Conservation (phyloP, 371 early-diverging fungal genomes). For the Mucor lusitanicus region DNA sequence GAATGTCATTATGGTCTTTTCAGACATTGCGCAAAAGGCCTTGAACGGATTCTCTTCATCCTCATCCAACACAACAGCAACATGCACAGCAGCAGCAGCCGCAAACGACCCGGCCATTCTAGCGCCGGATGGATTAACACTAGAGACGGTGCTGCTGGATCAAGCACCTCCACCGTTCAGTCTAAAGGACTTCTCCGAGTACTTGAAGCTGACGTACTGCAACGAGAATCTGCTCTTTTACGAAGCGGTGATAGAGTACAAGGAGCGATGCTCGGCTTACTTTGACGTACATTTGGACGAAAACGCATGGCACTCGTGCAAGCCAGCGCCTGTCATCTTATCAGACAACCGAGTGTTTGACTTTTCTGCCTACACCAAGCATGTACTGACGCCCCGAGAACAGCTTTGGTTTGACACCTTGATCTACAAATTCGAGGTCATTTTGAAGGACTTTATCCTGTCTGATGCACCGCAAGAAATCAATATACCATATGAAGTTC, state of each 20-base stretch:
- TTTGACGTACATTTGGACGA: not conserved
- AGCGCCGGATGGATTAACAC: constrained; percentile 32
- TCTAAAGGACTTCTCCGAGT: constrained; percentile 36
- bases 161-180: constrained; percentile 32
- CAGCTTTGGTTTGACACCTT: constrained; percentile 26
- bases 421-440: constrained; percentile 31
- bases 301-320: not conserved
- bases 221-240: constrained; percentile 41
- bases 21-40: constrained; percentile 16
- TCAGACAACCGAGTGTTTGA: constrained; percentile 14
- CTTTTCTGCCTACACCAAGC: constrained; percentile 8
- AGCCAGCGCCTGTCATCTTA: not conserved
- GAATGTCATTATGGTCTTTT: constrained; percentile 12
- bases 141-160: constrained; percentile 38
- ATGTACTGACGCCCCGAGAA: constrained; percentile 22
- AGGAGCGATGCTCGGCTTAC: constrained; percentile 12
- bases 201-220: constrained; percentile 39
- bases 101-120: not conserved
- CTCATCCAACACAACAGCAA: no score
- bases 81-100: not conserved
- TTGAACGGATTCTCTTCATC: constrained; percentile 5
- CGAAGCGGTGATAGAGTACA: constrained; percentile 34
- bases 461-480: constrained; percentile 43
- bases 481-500: constrained; percentile 42
- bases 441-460: constrained; percentile 29